phyloP scores from a whole-genome alignment of 2,329 filamentous ascomycete genomes.

The Colletotrichum tanaceti region DNA sequence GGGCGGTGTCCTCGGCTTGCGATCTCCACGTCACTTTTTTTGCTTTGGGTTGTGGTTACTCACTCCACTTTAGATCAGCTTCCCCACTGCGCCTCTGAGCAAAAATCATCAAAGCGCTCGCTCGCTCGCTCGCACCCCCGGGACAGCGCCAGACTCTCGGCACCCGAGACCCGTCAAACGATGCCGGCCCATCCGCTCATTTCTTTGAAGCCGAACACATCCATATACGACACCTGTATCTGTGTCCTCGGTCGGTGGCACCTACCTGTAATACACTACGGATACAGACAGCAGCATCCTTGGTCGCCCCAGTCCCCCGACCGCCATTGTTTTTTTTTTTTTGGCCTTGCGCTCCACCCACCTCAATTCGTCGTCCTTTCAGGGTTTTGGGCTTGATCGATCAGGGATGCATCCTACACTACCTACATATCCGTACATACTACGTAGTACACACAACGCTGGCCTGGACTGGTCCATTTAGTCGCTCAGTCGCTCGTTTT shows the following conservation, averaged over 20 bases:
- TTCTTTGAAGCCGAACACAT: constrained; percentile 3
- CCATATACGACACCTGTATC: background rate
- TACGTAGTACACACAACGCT: constrained; percentile 4
- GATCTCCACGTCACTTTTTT: constrained; percentile 30
- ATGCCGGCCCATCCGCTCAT: background rate
- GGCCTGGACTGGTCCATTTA: constrained; percentile 37
- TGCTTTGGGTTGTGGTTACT: background rate
- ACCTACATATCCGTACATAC: no score
- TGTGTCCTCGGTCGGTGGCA: background rate
- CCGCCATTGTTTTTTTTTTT: background rate
- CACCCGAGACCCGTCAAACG: constrained; percentile 1
- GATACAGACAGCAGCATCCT: background rate
- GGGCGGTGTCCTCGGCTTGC: constrained; percentile 12
- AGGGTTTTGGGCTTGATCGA: background rate
- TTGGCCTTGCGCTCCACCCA: background rate
- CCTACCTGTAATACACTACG: no score
- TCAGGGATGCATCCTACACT: background rate
- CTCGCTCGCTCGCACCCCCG: background rate
- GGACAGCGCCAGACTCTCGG: background rate
- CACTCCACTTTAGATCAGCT: constrained; percentile 2
- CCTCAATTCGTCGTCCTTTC: background rate
- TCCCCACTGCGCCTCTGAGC: constrained; percentile 5
- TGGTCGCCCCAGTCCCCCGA: constrained; percentile 9
- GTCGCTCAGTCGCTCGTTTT: constrained; percentile 13
- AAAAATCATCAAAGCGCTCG: constrained; percentile 8